Conservation (phyloP, 768 basidiomycete genomes). For the Amanita rimosa region DNA sequence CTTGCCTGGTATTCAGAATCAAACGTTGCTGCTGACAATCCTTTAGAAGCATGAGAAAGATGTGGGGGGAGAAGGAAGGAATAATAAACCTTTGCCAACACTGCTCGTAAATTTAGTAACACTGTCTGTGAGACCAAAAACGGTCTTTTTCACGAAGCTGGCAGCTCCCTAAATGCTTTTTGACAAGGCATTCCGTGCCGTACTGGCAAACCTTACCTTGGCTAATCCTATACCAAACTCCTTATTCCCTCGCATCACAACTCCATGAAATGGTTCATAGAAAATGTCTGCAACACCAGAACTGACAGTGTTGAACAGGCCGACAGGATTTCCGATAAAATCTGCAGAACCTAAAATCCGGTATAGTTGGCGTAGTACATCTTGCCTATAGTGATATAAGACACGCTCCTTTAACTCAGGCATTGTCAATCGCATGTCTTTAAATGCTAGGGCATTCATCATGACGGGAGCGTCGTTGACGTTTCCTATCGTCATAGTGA, state of each 20-base stretch:
- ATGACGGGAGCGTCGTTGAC: constrained; percentile 92
- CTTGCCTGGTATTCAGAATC: constrained; percentile 92
- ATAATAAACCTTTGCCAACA: constrained; percentile 74
- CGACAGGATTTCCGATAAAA: constrained; percentile 93
- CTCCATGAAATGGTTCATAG: constrained; percentile 95
- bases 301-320: constrained; percentile 95
- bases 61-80: neutral
- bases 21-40: constrained; percentile 92
- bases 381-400: constrained; percentile 86
- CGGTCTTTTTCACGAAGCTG: constrained; percentile 97
- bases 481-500: constrained; percentile 96
- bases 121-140: constrained; percentile 93
- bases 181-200: neutral
- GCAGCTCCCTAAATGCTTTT: constrained; percentile 68
- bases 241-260: constrained; percentile 92
- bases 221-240: constrained; percentile 93
- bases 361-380: constrained; percentile 88
- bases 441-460: constrained; percentile 88
- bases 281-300: constrained; percentile 98
- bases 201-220: constrained; percentile 39
- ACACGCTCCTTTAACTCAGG: constrained; percentile 81
- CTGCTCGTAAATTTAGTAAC: constrained; percentile 98
- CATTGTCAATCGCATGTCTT: constrained; percentile 83
- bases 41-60: constrained; percentile 23
- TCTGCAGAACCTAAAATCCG: constrained; percentile 97